phyloP scores from a whole-genome alignment of 176 grass and related monocot genomes.

The Cymbopogon citratus region DNA sequence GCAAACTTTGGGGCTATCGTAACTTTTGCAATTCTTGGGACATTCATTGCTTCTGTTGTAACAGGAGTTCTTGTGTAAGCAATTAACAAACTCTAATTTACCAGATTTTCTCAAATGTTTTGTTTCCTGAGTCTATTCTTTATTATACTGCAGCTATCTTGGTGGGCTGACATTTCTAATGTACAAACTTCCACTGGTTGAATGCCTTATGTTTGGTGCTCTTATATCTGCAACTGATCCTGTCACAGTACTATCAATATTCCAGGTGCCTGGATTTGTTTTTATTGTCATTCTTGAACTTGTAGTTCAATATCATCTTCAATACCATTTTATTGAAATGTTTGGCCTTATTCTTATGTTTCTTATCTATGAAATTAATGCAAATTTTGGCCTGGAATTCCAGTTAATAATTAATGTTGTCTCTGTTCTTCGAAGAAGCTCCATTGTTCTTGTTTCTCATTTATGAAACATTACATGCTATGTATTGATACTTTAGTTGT shows the following conservation, averaged over 20 bases:
- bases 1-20: slow-evolving; percentile 98
- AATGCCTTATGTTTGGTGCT: slow-evolving; percentile 97
- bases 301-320: background rate
- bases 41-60: slow-evolving; percentile 84
- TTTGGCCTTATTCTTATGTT: background rate
- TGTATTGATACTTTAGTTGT: background rate
- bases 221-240: slow-evolving; percentile 99
- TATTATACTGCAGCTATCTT: slow-evolving; percentile 60
- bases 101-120: background rate
- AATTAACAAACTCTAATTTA: background rate
- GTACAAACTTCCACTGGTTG: slow-evolving; percentile 88
- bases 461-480: slow-evolving; percentile 1
- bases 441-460: background rate
- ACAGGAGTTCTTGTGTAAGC: slow-evolving; percentile 98
- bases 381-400: background rate
- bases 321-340: background rate
- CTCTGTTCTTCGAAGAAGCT: background rate
- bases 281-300: slow-evolving; percentile 12
- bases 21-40: slow-evolving; percentile 94
- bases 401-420: background rate
- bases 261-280: slow-evolving; percentile 59
- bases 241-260: slow-evolving; percentile 98
- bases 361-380: background rate
- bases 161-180: slow-evolving; percentile 96
- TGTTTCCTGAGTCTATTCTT: slow-evolving; percentile 24